A percentile compares a stretch with the other conserved stretches of the same genome.
Conservation (phyloP, 73 alveolate genomes). For the Uronychia binucleata region DNA sequence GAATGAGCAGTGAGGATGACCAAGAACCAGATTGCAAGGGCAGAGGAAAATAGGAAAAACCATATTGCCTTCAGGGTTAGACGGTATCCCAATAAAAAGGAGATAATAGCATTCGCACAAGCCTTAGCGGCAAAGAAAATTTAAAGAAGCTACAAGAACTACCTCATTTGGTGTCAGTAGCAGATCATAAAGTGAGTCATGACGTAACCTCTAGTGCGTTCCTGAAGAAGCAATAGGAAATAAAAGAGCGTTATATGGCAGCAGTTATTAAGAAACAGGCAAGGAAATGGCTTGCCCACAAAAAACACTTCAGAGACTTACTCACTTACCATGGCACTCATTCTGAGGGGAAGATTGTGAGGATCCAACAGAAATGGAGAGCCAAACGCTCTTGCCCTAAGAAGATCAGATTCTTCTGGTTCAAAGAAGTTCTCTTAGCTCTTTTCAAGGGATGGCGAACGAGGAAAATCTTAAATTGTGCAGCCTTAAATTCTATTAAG, state of each 20-base stretch:
- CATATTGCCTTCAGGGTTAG: neutral
- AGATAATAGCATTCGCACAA: neutral
- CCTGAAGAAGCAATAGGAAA: neutral
- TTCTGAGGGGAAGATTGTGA: neutral
- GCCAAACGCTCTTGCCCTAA: constrained; percentile 2
- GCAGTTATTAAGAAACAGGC: neutral
- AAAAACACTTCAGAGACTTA: neutral
- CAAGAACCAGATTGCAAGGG: neutral
- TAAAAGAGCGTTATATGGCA: neutral
- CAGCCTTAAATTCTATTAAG: neutral
- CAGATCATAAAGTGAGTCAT: neutral
- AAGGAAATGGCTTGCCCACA: neutral
- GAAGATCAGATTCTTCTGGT: neutral
- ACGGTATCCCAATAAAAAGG: neutral
- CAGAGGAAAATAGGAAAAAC: neutral
- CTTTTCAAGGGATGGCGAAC: constrained; percentile 8
- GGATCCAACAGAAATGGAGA: neutral
- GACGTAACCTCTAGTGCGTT: neutral
- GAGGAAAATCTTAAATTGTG: neutral
- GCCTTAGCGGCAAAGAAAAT: neutral
- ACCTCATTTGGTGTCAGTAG: neutral
- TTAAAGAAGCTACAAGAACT: neutral
- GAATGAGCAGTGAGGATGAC: neutral
- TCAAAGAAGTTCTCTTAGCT: neutral
- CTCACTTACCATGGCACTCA: neutral